Evolutionary conservation across 2,329 filamentous ascomycete genomes (phyloP), one percentile per base, ranked within the genome.

Genomic region (Exophiala phaeomuriformis): DNA sequence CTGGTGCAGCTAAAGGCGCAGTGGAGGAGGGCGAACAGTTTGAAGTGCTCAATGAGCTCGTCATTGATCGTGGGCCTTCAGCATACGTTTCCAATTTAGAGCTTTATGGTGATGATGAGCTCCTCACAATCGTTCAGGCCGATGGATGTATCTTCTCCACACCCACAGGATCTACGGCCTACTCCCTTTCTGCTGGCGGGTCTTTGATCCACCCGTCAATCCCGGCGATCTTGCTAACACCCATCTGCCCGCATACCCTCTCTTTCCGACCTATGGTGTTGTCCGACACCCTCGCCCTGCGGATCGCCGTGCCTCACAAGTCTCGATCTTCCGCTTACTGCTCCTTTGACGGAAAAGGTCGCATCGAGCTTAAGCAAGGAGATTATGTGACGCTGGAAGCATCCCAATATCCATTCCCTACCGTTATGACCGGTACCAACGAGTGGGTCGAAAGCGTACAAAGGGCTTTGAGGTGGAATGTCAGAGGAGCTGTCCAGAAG

Each of bases 401-500:
- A 2, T 94, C 88, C 31, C 90, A 95, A 68, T 98, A 96, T 66
- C 93, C 93, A 0, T 97, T 98, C 74, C 93, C 93, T 2, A 97
- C 93, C 1, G 91, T 98, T 41, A 88, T 94, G 53, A 86, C 89
- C 60, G 88, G 86, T 59, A 85, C 85, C 57, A 87, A 85, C 1
- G 93, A 98, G 69, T 98, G 93, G 93, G 96, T 98, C 67, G 88
- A 96, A 69, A 94, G 88, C 65, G 89, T 98, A 46, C 89, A 88
- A 49, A 82, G 91, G 56, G 95, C 91, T 2, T 77, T 98, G 55
- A 81, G 90, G 58, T 98, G 93, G 93, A 98, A 98, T 72, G 91
- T 87, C 29, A 81, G 93, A 43, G 90, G 90, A 3, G 90, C 91
- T 3, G 85, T 85, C 51, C 93, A 98, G 71, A 97, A 96, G 70